Evolutionary conservation across 2,329 filamentous ascomycete genomes (phyloP).

Genomic region (Aspergillus sp.): DNA sequence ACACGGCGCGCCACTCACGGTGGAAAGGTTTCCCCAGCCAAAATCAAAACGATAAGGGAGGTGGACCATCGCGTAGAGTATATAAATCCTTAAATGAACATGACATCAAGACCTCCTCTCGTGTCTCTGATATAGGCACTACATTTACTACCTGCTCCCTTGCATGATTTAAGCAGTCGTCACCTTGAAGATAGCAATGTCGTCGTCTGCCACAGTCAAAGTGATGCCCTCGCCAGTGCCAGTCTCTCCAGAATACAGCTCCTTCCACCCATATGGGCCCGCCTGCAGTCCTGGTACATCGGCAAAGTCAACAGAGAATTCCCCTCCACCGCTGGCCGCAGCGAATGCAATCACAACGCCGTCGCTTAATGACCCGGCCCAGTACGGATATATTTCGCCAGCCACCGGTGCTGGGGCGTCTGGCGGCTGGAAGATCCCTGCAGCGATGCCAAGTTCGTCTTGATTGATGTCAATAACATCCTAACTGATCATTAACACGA

Average conservation of each 20-base stretch:
- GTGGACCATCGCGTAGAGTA: too few relatives aligned
- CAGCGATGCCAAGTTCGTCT: not conserved
- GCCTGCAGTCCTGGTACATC: not conserved
- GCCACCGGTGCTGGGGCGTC: not conserved
- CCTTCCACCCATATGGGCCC: not conserved
- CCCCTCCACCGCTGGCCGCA: not conserved
- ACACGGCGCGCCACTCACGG: too few relatives aligned
- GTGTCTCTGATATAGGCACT: too few relatives aligned
- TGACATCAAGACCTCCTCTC: too few relatives aligned
- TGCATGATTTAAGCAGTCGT: not conserved
- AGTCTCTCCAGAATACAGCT: not conserved
- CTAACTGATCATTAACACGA: not conserved
- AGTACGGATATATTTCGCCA: not conserved
- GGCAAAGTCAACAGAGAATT: not conserved
- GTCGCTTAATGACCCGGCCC: not conserved
- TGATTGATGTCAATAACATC: not conserved
- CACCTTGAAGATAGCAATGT: not conserved
- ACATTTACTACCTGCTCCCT: too few relatives aligned
- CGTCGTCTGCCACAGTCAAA: not conserved
- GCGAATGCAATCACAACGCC: not conserved
- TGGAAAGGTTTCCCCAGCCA: too few relatives aligned
- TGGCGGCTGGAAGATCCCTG: not conserved
- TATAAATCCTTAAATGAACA: too few relatives aligned
- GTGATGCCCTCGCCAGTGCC: not conserved
- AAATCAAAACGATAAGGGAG: too few relatives aligned